phyloP scores from a whole-genome alignment of 495 filamentous ascomycete species.

The Penicillium bovifimosum region DNA sequence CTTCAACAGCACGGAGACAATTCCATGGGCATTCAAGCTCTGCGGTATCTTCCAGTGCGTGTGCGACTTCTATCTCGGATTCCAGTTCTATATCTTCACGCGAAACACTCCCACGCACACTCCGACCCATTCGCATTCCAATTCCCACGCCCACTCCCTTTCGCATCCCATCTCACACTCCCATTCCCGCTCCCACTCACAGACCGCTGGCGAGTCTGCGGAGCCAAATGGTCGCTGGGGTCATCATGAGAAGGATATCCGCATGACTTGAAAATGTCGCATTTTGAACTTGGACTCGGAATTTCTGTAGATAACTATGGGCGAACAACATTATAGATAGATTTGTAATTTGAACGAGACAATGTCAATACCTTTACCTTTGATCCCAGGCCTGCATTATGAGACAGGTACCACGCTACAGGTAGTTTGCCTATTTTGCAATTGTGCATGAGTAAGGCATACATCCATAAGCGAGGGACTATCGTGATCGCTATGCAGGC shows the following conservation, averaged over 20 bases:
- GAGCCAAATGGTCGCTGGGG: slow-evolving; percentile 24
- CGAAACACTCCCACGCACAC: slow-evolving; percentile 31
- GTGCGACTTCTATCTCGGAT: slow-evolving; percentile 76
- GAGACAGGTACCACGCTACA: no score
- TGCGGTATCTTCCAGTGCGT: slow-evolving; percentile 88
- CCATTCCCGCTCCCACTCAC: slow-evolving; percentile 1
- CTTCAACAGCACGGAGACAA: slow-evolving; percentile 61
- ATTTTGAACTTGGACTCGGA: background rate
- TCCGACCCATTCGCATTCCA: background rate
- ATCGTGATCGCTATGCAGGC: no score
- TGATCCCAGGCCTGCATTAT: no score
- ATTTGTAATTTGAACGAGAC: slow-evolving; percentile 23
- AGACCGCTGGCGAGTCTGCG: slow-evolving; percentile 20
- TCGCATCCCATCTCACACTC: background rate
- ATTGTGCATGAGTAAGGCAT: no score
- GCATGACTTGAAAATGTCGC: slow-evolving; percentile 29
- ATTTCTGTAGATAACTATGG: slow-evolving; percentile 22
- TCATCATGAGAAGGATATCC: slow-evolving; percentile 41
- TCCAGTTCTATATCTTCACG: slow-evolving; percentile 83
- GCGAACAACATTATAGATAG: slow-evolving; percentile 16
- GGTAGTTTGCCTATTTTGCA: no score
- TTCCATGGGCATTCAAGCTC: slow-evolving; percentile 84
- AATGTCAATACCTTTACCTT: slow-evolving; percentile 16
- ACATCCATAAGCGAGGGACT: no score
- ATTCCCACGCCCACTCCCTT: background rate